Conservation (phyloP, 2,329 filamentous ascomycete genomes). For the Phaeosphaeriaceae sp. region DNA sequence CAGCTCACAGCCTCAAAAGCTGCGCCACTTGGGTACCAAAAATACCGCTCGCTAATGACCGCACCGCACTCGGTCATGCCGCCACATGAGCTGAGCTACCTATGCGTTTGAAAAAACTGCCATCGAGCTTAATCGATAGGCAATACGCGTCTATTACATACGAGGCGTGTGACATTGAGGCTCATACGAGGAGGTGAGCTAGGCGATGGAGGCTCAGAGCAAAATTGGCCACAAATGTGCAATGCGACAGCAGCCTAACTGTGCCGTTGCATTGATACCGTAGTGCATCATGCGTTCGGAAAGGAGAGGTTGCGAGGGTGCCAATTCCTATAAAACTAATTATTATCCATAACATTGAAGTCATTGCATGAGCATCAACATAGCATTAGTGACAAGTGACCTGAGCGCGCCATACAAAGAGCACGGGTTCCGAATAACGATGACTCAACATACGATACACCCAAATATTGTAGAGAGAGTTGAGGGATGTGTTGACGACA, state of each 20-base stretch:
- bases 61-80: too few species aligned
- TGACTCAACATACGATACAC: too few species aligned
- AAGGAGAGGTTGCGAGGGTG: background rate
- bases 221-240: background rate
- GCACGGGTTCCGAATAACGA: too few species aligned
- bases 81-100: too few species aligned
- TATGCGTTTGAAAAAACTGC: background rate
- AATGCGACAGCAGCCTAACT: background rate
- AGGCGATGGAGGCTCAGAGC: background rate
- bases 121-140: background rate
- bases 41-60: too few species aligned
- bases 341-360: background rate
- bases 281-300: too few species aligned
- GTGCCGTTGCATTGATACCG: too few species aligned
- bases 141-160: background rate
- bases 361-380: background rate
- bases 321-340: background rate
- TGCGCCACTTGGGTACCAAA: too few species aligned
- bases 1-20: too few species aligned
- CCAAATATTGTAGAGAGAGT: conserved; percentile 19
- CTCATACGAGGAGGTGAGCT: background rate
- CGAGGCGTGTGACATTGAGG: background rate
- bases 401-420: too few species aligned
- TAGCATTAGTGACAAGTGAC: background rate
- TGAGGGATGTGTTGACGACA: conserved; percentile 17